A percentile compares a stretch with the other conserved stretches of the same genome.
Evolutionary conservation across 2,329 filamentous ascomycete genomes (phyloP).

Genomic region (Botrytis fragariae): DNA sequence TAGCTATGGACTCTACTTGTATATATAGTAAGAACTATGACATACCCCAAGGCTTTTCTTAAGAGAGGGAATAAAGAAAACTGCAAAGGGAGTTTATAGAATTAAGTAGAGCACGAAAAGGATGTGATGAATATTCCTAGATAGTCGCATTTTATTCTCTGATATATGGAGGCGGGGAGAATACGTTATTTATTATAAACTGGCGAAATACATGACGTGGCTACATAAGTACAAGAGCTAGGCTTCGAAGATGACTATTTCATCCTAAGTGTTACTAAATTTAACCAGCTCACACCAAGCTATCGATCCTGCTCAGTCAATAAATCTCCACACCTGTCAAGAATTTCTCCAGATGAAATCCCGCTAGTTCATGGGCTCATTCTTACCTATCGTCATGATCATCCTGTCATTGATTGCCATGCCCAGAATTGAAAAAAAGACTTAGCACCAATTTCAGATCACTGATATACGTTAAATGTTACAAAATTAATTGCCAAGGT

Average conservation of each 20-base stretch:
- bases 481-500: rapidly evolving
- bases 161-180: background rate
- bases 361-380: no score
- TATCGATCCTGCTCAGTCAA: background rate
- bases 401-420: background rate
- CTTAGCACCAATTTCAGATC: background rate
- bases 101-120: background rate
- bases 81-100: background rate
- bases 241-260: background rate
- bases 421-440: background rate
- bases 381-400: background rate
- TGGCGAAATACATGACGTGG: background rate
- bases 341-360: background rate
- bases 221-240: background rate
- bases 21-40: no score
- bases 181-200: background rate
- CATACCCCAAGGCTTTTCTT: background rate
- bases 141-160: background rate
- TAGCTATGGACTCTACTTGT: background rate
- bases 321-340: background rate
- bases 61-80: background rate
- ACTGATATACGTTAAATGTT: background rate
- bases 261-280: background rate
- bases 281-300: background rate
- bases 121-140: background rate